Evolutionary conservation across 148 eudicot species (phyloP), one percentile per base, ranked within the genome.

Genomic region (Limonium bicolor): DNA sequence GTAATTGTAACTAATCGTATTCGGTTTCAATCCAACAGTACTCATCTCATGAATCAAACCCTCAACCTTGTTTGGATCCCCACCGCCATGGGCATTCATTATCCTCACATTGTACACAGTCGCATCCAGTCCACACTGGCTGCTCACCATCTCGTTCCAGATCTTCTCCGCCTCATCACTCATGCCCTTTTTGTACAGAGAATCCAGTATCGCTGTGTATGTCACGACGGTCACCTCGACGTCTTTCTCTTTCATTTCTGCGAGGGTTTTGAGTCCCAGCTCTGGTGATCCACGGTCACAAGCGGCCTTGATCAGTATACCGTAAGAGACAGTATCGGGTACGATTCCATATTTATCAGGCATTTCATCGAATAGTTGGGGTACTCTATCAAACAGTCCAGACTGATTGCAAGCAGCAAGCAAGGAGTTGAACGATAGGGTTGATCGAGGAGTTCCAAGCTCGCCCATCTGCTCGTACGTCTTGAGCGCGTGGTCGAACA

Each of bases 111-210:
- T 86, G 58, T 82, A 73, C 0, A 82, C 66, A 2, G 74, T 69
- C 10, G 67, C 78, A 66, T 86, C 96, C 7, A 50, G 45, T 12
- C 4, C 14, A 48, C 70, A 72, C 11, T 79, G 87, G 44, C 64
- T 82, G n/a, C 32, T 40, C 48, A 66, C 64, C 94, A 78, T 82
- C 48, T 82, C 77, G 43, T 60, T 55, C 96, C 96, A 86, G 36
- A 82, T 20, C 27, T 4, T 24, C 18, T 73, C 80, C 0, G 87
- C 96, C 53, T 70, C 82, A 0, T 62, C 60, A 4, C 9, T 14
- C 37, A 40, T 62, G 56, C 93, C 96, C 26, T 58, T 56, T 58
- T 68, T 76, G 40, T 66, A 71, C 38, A 82, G 45, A 0, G 57
- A 33, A 59, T 71, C 64, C 32, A 75, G 44, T 10, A 86, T 59